A percentile compares a stretch with the other conserved stretches of the same genome.
Conservation (phyloP, 768 basidiomycete genomes). For the Phlebiopsis gigantea region DNA sequence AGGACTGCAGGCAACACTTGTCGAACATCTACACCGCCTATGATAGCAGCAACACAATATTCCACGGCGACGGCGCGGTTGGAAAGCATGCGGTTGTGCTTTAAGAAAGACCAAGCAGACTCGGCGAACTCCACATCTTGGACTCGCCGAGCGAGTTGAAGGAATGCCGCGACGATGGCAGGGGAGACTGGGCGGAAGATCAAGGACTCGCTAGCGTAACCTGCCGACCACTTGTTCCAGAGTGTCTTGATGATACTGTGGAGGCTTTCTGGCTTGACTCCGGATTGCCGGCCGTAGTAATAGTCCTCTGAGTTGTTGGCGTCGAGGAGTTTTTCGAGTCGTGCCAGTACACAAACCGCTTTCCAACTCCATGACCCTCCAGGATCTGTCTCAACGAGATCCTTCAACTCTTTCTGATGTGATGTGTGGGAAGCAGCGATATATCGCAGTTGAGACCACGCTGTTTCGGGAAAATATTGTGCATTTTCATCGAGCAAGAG, state of each 20-base stretch:
- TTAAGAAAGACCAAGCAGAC: conserved; percentile 9
- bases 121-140: conserved; percentile 3
- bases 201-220: neutral
- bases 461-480: neutral
- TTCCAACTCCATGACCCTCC: neutral
- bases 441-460: neutral
- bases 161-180: conserved; percentile 16
- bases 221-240: conserved; percentile 30
- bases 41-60: conserved; percentile 1
- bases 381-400: neutral
- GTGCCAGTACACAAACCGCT: neutral
- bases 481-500: neutral
- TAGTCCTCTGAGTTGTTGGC: neutral
- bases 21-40: neutral
- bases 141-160: conserved; percentile 16
- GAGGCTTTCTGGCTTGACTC: neutral
- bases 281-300: neutral
- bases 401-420: neutral
- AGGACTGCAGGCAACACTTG: neutral
- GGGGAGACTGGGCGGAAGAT: neutral
- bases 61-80: neutral
- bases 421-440: neutral
- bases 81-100: neutral
- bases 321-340: neutral
- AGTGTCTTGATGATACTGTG: conserved; percentile 17